Conservation (phyloP, 1,284 basidiomycete species). For the Ceratobasidium sp. region DNA sequence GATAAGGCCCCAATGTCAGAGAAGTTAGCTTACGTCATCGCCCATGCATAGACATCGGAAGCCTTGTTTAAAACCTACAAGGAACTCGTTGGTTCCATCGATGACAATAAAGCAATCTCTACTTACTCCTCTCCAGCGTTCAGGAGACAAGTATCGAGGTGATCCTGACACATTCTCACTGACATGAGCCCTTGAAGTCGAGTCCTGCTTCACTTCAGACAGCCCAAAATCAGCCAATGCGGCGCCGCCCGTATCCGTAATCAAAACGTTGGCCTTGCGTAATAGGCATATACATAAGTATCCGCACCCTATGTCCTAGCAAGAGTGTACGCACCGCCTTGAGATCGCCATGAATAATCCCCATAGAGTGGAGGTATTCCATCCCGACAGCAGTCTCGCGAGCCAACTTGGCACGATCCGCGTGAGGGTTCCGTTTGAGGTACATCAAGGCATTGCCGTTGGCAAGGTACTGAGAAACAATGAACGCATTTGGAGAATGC, state of each 20-base stretch:
- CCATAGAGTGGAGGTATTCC: conserved; percentile 58
- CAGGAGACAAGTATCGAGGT: conserved; percentile 36
- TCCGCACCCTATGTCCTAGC: not conserved
- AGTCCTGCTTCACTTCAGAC: conserved; percentile 52
- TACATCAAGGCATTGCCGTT: conserved; percentile 61
- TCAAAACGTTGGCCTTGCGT: conserved; percentile 59
- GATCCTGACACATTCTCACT: conserved; percentile 21
- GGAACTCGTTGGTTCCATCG: conserved; percentile 55
- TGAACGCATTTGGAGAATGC: conserved; percentile 47
- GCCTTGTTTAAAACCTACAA: conserved; percentile 46
- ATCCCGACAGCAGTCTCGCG: conserved; percentile 57
- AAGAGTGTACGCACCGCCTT: conserved; percentile 27
- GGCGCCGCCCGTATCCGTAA: conserved; percentile 56
- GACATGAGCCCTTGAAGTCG: conserved; percentile 14
- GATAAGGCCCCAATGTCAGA: not conserved
- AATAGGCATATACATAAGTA: conserved; percentile 1
- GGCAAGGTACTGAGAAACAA: conserved; percentile 63
- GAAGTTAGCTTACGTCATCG: conserved; percentile 53
- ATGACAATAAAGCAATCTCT: conserved; percentile 54
- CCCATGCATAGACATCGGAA: conserved; percentile 62
- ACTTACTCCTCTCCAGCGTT: conserved; percentile 49
- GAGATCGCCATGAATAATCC: conserved; percentile 42
- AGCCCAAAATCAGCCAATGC: conserved; percentile 66
- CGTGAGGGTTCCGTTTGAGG: conserved; percentile 44
- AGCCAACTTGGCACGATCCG: conserved; percentile 50